A percentile compares a stretch with the other conserved stretches of the same genome.
Evolutionary conservation across 305 asterid genomes (phyloP).

Genomic region (Rubia tinctorum): DNA sequence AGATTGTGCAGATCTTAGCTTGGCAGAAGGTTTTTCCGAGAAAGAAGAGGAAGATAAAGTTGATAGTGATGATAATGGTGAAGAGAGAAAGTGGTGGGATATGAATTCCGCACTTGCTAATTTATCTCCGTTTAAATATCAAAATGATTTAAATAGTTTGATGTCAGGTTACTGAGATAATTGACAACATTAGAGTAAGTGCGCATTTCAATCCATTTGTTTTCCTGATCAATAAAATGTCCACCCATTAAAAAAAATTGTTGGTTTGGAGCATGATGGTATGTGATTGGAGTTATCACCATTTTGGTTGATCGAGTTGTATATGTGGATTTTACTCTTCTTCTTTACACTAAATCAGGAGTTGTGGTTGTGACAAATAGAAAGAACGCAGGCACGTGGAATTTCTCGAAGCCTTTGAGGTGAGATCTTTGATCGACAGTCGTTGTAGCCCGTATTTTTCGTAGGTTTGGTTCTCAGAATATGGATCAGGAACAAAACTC

Average conservation of each 20-base stretch:
- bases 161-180: too few species aligned
- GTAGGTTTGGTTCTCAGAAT: slow-evolving; percentile 37
- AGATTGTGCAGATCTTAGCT: background rate
- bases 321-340: background rate
- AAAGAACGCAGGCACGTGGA: slow-evolving; percentile 52
- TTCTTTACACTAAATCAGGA: background rate
- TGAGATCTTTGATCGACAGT: slow-evolving; percentile 60
- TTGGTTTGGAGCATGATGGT: too few species aligned
- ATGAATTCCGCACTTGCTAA: too few species aligned
- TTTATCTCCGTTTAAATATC: too few species aligned
- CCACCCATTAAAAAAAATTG: too few species aligned
- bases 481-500: background rate
- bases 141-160: too few species aligned
- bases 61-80: background rate
- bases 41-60: background rate
- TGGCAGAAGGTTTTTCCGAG: slow-evolving; percentile 2
- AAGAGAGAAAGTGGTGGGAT: too few species aligned
- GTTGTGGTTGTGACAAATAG: slow-evolving; percentile 32
- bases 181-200: too few species aligned
- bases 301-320: background rate
- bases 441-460: slow-evolving; percentile 27
- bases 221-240: too few species aligned
- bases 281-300: too few species aligned
- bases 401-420: slow-evolving; percentile 36
- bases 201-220: too few species aligned